Evolutionary conservation across 192 early-diverging fungal genomes (phyloP).

Genomic region (Entophlyctis luteolus): DNA sequence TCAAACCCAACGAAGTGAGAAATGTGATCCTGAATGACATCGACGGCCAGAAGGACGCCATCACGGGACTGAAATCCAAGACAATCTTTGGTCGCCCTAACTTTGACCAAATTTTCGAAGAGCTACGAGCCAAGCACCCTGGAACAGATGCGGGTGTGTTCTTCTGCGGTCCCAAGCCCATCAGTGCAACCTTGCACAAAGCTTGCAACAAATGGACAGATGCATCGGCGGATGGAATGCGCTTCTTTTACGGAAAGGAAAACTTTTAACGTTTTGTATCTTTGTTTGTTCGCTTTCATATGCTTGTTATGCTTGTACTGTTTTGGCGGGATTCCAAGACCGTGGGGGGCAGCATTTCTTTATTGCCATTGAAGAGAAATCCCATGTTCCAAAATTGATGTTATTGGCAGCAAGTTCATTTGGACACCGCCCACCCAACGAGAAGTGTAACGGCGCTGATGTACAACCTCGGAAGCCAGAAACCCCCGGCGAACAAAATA

Average conservation of each 20-base stretch:
- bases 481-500: background rate
- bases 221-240: conserved; percentile 57
- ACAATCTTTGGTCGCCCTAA: conserved; percentile 81
- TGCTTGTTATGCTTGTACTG: background rate
- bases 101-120: conserved; percentile 69
- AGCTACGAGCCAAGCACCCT: conserved; percentile 59
- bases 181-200: conserved; percentile 61
- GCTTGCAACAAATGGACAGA: conserved; percentile 62
- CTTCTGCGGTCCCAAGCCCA: conserved; percentile 77
- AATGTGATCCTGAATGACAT: conserved; percentile 65
- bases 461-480: background rate
- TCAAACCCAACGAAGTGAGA: conserved; percentile 64
- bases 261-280: conserved; percentile 26
- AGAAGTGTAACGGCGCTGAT: background rate
- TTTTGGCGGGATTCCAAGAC: background rate
- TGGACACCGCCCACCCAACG: background rate
- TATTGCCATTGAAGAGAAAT: background rate
- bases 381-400: background rate
- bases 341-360: background rate
- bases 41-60: conserved; percentile 56
- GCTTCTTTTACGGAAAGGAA: conserved; percentile 78
- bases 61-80: conserved; percentile 70
- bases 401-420: background rate
- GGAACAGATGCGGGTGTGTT: conserved; percentile 81
- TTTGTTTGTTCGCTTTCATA: background rate